Conservation (phyloP, 192 early-diverging fungal species). For the Coemansia sp. region DNA sequence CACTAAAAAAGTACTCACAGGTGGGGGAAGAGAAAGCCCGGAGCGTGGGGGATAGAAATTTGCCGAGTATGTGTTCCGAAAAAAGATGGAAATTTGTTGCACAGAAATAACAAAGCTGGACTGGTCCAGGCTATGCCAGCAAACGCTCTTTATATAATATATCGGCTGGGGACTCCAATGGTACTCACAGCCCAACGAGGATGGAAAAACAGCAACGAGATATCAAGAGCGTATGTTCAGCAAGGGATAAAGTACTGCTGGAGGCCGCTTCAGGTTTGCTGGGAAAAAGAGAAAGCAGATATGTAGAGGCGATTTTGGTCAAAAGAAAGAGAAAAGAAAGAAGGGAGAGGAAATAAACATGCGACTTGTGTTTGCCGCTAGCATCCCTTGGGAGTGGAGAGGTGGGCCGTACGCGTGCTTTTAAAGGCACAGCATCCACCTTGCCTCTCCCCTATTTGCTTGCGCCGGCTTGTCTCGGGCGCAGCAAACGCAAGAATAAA, state of each 20-base stretch:
- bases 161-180: neutral
- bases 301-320: conserved; percentile 1
- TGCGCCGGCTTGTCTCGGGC: conserved; percentile 1
- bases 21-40: neutral
- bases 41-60: neutral
- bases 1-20: neutral
- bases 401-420: conserved; percentile 3
- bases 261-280: neutral
- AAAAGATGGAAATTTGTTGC: neutral
- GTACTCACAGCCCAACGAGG: neutral
- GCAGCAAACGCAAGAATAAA: conserved; percentile 6
- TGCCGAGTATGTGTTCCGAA: conserved; percentile 2
- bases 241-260: neutral
- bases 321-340: conserved; percentile 5
- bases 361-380: conserved; percentile 6
- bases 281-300: neutral
- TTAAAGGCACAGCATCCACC: neutral
- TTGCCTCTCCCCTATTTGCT: neutral
- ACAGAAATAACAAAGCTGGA: neutral
- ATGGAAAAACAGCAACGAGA: neutral
- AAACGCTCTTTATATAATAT: neutral
- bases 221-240: neutral
- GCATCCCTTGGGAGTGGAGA: neutral
- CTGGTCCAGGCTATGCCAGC: neutral
- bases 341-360: conserved; percentile 8